Evolutionary conservation across 2,329 filamentous ascomycete genomes (phyloP), one percentile per base, ranked within the genome.

Genomic region (Beauveria bassiana): DNA sequence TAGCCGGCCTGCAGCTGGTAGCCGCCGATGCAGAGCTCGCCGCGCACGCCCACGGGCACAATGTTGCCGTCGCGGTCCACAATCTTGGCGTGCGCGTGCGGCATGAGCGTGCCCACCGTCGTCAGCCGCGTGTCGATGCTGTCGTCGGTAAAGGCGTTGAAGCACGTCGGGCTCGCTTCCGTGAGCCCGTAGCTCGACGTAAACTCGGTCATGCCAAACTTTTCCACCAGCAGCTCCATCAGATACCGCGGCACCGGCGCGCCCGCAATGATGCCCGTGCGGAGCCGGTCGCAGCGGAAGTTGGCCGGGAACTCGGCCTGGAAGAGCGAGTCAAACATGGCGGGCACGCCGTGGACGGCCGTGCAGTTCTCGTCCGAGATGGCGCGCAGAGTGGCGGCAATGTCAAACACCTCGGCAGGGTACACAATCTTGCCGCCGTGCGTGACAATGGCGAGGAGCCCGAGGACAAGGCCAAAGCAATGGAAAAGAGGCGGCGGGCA

Each of bases 401-500:
- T 80, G 67, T 91, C 86, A 68, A 93, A 93, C 0, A 87, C 84
- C 68, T 91, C 87, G 65, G 83, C 82, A 0, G 90, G 89, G 68
- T 91, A 91, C 10, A 93, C 85, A 56, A 92, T 86, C 72, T 88
- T 89, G 45, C 84, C 84, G 52, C 90, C 89, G 70, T 93, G 89
- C 0, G 88, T 91, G 58, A 92, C 74, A 49, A 85, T 80, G 1
- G 88, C 86, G 61, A 93, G 81, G 50, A 93, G 79, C 9, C 90
- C 90, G 3, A 92, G 82, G 1, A 93, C 89, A 8, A 93, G 82
- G 1, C 90, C 90, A 70, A 93, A 93, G 77, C 89, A 93, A 77
- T 95, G 91, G 78, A 95, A 95, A 3, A 95, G 80, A 0, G 91
- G 90, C 0, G 90, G 90, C 3, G 90, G 90, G 71, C 90, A 95